A percentile compares a stretch with the other conserved stretches of the same genome.
These are phyloP conservation scores for Trametes punicea DNA, from an alignment of 768 basidiomycete genomes.

Conservation along the genomic window DNA sequence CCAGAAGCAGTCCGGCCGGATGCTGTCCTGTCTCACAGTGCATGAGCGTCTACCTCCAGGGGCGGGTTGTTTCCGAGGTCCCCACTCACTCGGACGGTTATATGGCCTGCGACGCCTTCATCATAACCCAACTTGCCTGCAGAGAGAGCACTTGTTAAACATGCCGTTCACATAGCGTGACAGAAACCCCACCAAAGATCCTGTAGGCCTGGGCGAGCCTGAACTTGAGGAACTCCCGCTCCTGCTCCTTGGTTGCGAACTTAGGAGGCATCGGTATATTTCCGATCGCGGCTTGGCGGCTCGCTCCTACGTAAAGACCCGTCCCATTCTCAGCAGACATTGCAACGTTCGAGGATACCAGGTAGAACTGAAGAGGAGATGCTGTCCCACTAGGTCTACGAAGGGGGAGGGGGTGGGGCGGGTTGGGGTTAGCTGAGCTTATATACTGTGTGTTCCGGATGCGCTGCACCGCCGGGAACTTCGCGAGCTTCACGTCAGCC, in stretches of 20 bases:
- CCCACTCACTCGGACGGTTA: constrained; percentile 41
- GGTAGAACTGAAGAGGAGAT: not conserved
- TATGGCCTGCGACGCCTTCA: constrained; percentile 49
- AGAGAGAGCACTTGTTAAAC: not conserved
- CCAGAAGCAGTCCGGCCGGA: constrained; percentile 44
- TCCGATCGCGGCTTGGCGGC: not conserved
- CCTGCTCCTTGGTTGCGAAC: constrained; percentile 35
- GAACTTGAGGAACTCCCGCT: constrained; percentile 43
- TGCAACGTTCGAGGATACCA: not conserved
- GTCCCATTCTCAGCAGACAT: not conserved
- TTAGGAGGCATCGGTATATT: constrained; percentile 23
- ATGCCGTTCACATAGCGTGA: not conserved
- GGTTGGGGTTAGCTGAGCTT: too few relatives aligned
- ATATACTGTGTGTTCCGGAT: too few relatives aligned
- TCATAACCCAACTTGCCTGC: constrained; percentile 39
- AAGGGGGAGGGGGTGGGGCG: not conserved
- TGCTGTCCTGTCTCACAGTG: constrained; percentile 32
- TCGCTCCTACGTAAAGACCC: not conserved
- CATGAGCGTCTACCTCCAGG: not conserved
- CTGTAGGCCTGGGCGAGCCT: constrained; percentile 45
- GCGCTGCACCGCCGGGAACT: too few relatives aligned
- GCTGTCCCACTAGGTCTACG: not conserved
- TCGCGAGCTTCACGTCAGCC: too few relatives aligned
- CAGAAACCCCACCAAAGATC: constrained; percentile 37
- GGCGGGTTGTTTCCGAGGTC: too few relatives aligned